phyloP scores from a whole-genome alignment of 176 grass and related monocot species.

The Cenchrus purpureus region DNA sequence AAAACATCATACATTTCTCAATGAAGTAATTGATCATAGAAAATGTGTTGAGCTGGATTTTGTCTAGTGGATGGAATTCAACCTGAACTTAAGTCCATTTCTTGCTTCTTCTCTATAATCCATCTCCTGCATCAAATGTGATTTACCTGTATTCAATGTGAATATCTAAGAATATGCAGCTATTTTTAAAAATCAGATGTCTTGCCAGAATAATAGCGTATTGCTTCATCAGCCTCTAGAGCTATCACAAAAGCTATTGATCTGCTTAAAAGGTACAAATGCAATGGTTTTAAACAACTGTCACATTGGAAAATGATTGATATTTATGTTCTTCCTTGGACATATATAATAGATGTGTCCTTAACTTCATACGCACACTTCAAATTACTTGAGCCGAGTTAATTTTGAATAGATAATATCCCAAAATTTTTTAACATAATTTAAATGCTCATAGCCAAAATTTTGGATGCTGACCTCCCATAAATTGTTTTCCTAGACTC shows the following conservation, averaged over 20 bases:
- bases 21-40: conserved; percentile 32
- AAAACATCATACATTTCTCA: conserved; percentile 15
- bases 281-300: background rate
- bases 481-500: background rate
- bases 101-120: conserved; percentile 96
- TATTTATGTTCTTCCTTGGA: background rate
- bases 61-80: conserved; percentile 40
- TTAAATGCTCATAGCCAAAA: conserved; percentile 5
- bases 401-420: background rate
- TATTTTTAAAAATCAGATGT: conserved; percentile 15
- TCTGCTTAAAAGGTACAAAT: background rate
- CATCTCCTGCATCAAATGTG: conserved; percentile 99
- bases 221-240: background rate
- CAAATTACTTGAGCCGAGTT: conserved; percentile 1
- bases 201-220: conserved; percentile 5
- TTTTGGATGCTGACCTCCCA: background rate
- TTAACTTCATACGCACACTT: background rate
- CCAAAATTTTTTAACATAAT: background rate
- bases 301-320: background rate
- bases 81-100: conserved; percentile 96
- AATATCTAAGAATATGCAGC: conserved; percentile 82
- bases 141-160: conserved; percentile 99
- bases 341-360: background rate
- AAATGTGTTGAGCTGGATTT: conserved; percentile 5
- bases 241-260: background rate